phyloP scores from a whole-genome alignment of 2,329 filamentous ascomycete genomes.

The Fusarium verrucosum region DNA sequence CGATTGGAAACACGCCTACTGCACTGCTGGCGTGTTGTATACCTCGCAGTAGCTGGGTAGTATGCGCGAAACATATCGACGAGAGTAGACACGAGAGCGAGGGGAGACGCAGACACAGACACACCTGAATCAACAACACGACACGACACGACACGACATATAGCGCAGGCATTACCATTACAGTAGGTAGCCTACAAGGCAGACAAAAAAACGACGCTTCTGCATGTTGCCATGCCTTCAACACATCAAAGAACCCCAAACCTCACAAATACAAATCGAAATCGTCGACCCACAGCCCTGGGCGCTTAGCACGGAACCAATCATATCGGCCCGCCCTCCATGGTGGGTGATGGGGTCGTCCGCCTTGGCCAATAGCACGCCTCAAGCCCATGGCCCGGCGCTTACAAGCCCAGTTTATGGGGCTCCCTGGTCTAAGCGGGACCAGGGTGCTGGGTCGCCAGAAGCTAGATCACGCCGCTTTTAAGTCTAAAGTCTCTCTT shows the following conservation, averaged over 20 bases:
- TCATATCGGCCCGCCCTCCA: conserved; percentile 41
- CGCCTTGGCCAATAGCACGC: conserved; percentile 44
- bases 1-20: conserved; percentile 23
- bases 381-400: conserved; percentile 43
- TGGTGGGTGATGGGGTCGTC: conserved; percentile 47
- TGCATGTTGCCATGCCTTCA: conserved; percentile 34
- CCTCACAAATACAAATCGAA: conserved; percentile 28
- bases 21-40: conserved; percentile 37
- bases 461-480: conserved; percentile 37
- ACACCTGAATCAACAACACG: conserved; percentile 18
- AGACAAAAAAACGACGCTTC: conserved; percentile 31
- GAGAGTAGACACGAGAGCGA: conserved; percentile 23
- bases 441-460: conserved; percentile 44
- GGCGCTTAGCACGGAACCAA: conserved; percentile 51
- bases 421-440: conserved; percentile 15
- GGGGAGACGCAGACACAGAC: conserved; percentile 4
- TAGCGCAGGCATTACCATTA: conserved; percentile 15
- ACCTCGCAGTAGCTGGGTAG: conserved; percentile 42
- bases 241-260: conserved; percentile 28
- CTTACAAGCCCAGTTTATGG: conserved; percentile 44
- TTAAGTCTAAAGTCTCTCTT: conserved; percentile 32
- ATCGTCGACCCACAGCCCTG: conserved; percentile 39
- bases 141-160: conserved; percentile 21
- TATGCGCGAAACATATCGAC: conserved; percentile 26
- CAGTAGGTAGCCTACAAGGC: background rate